Conservation (phyloP, 768 basidiomycete genomes). For the Termitomyces sp. region DNA sequence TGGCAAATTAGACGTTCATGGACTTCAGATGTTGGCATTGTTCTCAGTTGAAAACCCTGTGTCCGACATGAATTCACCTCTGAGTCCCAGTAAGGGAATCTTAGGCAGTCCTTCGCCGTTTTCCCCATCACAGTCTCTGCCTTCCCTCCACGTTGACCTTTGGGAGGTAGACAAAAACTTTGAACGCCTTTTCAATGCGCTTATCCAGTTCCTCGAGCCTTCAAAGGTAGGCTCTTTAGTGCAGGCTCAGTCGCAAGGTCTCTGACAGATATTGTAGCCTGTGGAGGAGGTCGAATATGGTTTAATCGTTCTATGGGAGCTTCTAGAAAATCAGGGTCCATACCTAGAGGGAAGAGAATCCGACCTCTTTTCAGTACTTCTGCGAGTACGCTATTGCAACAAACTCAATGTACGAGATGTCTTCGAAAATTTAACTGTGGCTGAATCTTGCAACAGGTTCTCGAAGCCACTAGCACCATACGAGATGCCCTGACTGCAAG, state of each 20-base stretch:
- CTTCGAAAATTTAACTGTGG: not conserved
- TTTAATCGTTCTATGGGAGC: conserved; percentile 78
- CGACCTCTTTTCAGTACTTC: conserved; percentile 65
- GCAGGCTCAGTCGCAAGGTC: not conserved
- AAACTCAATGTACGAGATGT: conserved; percentile 53
- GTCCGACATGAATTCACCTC: conserved; percentile 47
- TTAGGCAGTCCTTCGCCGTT: conserved; percentile 59
- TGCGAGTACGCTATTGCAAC: conserved; percentile 70
- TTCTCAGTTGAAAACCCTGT: conserved; percentile 60
- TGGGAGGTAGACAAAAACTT: conserved; percentile 75
- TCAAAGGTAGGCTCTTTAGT: conserved; percentile 43
- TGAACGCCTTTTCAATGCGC: conserved; percentile 60
- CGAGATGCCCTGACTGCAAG: conserved; percentile 68
- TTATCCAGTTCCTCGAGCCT: conserved; percentile 60
- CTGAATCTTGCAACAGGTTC: conserved; percentile 42
- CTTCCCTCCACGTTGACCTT: conserved; percentile 47
- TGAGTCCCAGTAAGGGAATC: conserved; percentile 45
- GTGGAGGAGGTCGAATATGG: conserved; percentile 71
- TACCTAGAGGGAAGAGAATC: conserved; percentile 78
- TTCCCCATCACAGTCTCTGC: conserved; percentile 31
- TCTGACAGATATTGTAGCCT: conserved; percentile 33
- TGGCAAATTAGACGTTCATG: conserved; percentile 43
- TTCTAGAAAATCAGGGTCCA: conserved; percentile 67
- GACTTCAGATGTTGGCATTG: conserved; percentile 62
- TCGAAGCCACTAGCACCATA: conserved; percentile 79